Conservation (phyloP, 208 protist genomes). For the Acanthamoeba triangularis region DNA sequence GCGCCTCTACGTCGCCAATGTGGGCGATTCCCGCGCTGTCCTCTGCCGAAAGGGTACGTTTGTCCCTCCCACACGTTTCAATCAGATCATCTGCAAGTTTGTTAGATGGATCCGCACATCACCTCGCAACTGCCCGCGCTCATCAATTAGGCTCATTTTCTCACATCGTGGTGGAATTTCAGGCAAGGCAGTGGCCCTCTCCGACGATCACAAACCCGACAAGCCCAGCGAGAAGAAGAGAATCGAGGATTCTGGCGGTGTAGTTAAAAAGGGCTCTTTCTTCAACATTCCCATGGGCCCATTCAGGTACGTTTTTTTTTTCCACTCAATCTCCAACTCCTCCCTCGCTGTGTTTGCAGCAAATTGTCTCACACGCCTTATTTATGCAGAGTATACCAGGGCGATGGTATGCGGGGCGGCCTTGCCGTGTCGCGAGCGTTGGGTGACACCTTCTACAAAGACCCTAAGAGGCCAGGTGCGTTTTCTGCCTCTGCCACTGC, state of each 20-base stretch:
- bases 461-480: conserved; percentile 23
- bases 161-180: neutral
- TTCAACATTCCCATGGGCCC: conserved; percentile 76
- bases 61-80: neutral
- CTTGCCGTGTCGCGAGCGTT: conserved; percentile 64
- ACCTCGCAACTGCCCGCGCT: neutral
- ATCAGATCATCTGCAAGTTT: neutral
- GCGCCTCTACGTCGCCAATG: conserved; percentile 52
- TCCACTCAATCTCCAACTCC: neutral
- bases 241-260: conserved; percentile 56
- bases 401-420: conserved; percentile 46
- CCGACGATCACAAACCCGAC: conserved; percentile 68
- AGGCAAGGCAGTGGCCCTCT: conserved; percentile 59
- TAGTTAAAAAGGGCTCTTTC: conserved; percentile 67
- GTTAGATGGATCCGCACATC: neutral
- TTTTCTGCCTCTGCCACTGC: neutral
- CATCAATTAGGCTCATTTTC: neutral
- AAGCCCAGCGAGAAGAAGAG: conserved; percentile 46
- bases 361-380: neutral
- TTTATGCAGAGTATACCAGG: conserved; percentile 53
- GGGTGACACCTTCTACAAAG: conserved; percentile 70
- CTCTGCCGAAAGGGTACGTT: conserved; percentile 55
- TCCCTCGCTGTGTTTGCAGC: too few relatives aligned
- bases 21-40: conserved; percentile 60
- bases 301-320: conserved; percentile 15